Percentiles rank a stretch among this genome's conserved stretches.
Evolutionary conservation across 495 filamentous ascomycete species (phyloP).

Genomic region (Oidiodendron maius): DNA sequence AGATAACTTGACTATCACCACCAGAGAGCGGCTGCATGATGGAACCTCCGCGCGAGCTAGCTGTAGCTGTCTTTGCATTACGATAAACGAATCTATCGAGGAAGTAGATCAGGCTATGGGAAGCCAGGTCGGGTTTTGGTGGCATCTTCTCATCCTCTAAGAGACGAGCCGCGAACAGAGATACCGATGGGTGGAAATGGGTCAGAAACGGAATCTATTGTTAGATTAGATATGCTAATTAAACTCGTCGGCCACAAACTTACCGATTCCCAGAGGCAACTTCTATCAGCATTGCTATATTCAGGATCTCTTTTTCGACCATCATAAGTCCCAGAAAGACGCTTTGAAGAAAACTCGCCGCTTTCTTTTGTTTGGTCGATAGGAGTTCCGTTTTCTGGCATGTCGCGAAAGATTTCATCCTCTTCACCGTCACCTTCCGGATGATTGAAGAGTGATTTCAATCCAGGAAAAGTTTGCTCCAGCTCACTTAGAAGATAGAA

Average conservation of each 20-base stretch:
- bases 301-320: constrained; percentile 85
- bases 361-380: constrained; percentile 10
- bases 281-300: constrained; percentile 82
- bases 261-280: constrained; percentile 89
- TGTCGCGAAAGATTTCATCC: constrained; percentile 65
- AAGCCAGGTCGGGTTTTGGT: constrained; percentile 79
- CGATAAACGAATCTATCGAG: constrained; percentile 95
- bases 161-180: constrained; percentile 70
- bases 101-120: constrained; percentile 89
- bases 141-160: constrained; percentile 60
- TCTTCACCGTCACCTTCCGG: constrained; percentile 65
- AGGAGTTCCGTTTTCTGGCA: constrained; percentile 38
- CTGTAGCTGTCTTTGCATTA: constrained; percentile 66
- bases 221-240: constrained; percentile 2
- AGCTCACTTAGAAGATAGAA: constrained; percentile 84
- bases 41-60: constrained; percentile 61
- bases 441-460: constrained; percentile 66
- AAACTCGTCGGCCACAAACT: too few relatives aligned
- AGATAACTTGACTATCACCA: constrained; percentile 57
- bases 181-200: constrained; percentile 95
- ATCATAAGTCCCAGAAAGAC: constrained; percentile 52
- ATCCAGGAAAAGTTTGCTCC: constrained; percentile 64
- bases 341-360: constrained; percentile 7
- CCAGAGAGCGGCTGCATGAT: constrained; percentile 93
- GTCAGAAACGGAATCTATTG: constrained; percentile 58